Percentiles rank a stretch among this genome's conserved stretches.
Evolutionary conservation across 1,139 yeast genomes (phyloP).

Genomic region (Ogataea hybrid): DNA sequence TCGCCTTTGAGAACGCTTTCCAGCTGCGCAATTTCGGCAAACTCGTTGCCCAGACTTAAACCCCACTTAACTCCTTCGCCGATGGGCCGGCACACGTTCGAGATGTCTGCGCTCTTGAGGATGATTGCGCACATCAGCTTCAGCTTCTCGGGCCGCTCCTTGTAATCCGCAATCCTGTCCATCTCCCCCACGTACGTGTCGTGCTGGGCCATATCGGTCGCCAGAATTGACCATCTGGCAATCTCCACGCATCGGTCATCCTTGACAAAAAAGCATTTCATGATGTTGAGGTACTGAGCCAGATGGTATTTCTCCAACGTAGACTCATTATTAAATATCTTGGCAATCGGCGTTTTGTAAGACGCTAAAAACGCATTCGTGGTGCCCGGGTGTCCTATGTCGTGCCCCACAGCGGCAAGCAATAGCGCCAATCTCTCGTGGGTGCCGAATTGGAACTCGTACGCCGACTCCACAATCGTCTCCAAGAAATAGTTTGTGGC

Average conservation of each 20-base stretch:
- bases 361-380: conserved; percentile 72
- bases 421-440: conserved; percentile 44
- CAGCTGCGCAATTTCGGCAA: conserved; percentile 61
- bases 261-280: conserved; percentile 16
- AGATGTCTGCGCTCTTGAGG: conserved; percentile 91
- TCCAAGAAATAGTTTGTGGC: conserved; percentile 71
- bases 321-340: conserved; percentile 59
- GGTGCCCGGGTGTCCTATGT: conserved; percentile 94
- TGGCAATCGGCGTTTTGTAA: conserved; percentile 64
- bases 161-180: conserved; percentile 23
- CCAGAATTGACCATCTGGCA: conserved; percentile 39
- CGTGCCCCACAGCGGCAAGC: conserved; percentile 91
- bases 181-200: conserved; percentile 62
- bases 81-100: conserved; percentile 83
- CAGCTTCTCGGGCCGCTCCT: conserved; percentile 23
- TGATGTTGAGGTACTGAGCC: conserved; percentile 61
- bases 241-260: conserved; percentile 11
- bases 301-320: conserved; percentile 84
- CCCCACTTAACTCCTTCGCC: conserved; percentile 87
- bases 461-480: conserved; percentile 25
- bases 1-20: conserved; percentile 41
- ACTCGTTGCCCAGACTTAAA: conserved; percentile 68
- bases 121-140: conserved; percentile 58
- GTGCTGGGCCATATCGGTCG: conserved; percentile 96
- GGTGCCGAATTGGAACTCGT: conserved; percentile 14